Percentiles rank a stretch among this genome's conserved stretches.
Conservation (phyloP, 73 alveolate genomes). For the Paramecium octaurelia region DNA sequence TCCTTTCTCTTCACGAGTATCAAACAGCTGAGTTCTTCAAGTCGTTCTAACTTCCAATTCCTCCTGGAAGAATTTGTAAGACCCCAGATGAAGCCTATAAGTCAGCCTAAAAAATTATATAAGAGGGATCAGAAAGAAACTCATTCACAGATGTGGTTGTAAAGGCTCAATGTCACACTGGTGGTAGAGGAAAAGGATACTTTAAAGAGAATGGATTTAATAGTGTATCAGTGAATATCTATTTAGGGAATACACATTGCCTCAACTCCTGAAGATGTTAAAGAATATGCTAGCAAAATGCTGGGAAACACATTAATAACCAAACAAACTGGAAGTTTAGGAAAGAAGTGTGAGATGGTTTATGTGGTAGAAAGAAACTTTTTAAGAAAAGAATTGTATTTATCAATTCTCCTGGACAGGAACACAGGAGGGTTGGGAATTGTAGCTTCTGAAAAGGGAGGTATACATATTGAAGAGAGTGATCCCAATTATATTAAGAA, state of each 20-base stretch:
- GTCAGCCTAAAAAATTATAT: constrained; percentile 37
- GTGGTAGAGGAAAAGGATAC: constrained; percentile 82
- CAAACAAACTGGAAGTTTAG: constrained; percentile 85
- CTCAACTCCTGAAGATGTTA: constrained; percentile 67
- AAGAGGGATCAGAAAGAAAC: constrained; percentile 25
- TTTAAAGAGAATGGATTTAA: constrained; percentile 72
- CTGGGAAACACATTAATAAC: constrained; percentile 76
- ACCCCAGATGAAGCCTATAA: constrained; percentile 58
- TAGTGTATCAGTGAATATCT: constrained; percentile 51
- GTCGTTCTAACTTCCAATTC: constrained; percentile 47
- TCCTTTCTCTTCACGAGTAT: constrained; percentile 57
- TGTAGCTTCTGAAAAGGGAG: constrained; percentile 72
- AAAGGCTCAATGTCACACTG: constrained; percentile 75
- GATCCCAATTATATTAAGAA: constrained; percentile 71
- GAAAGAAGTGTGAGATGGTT: constrained; percentile 76
- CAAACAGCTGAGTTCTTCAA: constrained; percentile 50
- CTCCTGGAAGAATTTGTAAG: constrained; percentile 52
- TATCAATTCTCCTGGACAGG: constrained; percentile 66
- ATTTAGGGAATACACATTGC: constrained; percentile 68
- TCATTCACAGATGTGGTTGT: constrained; percentile 64
- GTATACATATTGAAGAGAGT: constrained; percentile 82
- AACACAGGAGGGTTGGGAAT: constrained; percentile 73
- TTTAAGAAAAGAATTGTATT: constrained; percentile 61
- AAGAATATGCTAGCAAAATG: constrained; percentile 70
- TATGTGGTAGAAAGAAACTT: constrained; percentile 66